phyloP scores from a whole-genome alignment of 1,139 yeast genomes.

The Hansenula sp. region DNA sequence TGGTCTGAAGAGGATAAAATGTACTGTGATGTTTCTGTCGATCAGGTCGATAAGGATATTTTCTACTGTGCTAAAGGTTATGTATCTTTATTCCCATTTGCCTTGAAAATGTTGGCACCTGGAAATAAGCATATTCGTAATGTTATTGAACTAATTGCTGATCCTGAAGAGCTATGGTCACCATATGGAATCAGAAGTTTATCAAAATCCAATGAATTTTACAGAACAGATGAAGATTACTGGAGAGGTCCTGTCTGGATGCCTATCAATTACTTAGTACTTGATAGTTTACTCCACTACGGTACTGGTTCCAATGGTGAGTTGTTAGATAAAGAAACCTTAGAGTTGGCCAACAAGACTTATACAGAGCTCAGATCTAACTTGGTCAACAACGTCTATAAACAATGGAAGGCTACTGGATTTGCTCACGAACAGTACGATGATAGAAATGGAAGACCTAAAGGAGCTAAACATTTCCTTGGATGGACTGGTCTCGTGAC shows the following conservation, averaged over 20 bases:
- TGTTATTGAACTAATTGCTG: constrained; percentile 53
- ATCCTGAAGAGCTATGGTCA: constrained; percentile 76
- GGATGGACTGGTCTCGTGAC: constrained; percentile 93
- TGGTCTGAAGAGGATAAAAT: constrained; percentile 67
- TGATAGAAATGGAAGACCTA: constrained; percentile 67
- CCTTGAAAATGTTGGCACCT: constrained; percentile 61
- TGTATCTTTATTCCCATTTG: constrained; percentile 79
- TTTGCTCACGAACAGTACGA: constrained; percentile 91
- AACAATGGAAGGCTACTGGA: constrained; percentile 72
- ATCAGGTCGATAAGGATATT: constrained; percentile 49
- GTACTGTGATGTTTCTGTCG: constrained; percentile 84
- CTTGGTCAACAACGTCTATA: constrained; percentile 61
- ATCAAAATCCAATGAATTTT: constrained; percentile 61
- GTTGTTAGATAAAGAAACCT: constrained; percentile 15
- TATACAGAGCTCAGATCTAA: constrained; percentile 61
- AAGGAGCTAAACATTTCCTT: constrained; percentile 83
- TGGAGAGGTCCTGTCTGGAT: constrained; percentile 98
- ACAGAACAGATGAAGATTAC: constrained; percentile 81
- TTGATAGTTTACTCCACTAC: constrained; percentile 67
- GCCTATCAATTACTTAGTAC: constrained; percentile 77
- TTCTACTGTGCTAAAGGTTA: constrained; percentile 88
- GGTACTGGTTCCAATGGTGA: constrained; percentile 21
- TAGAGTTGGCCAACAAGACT: constrained; percentile 35
- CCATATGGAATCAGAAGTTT: constrained; percentile 78
- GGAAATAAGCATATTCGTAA: constrained; percentile 35